Evolutionary conservation across 1,139 yeast species (phyloP).

Genomic region (Blastobotrys aristatus): DNA sequence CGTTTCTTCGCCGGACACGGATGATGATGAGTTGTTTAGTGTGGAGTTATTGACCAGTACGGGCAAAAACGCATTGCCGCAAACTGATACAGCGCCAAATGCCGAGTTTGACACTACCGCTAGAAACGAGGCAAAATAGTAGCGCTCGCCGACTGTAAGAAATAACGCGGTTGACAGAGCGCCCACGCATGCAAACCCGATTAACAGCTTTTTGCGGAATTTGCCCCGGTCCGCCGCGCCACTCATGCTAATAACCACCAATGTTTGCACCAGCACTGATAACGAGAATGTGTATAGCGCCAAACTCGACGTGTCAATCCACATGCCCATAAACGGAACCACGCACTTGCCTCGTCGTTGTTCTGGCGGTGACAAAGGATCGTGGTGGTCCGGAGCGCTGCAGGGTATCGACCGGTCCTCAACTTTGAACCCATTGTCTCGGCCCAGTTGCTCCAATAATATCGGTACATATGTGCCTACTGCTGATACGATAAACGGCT

Average conservation of each 20-base stretch:
- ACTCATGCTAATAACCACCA: constrained; percentile 60
- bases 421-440: constrained; percentile 56
- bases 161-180: constrained; percentile 46
- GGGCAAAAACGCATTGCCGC: constrained; percentile 69
- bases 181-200: constrained; percentile 53
- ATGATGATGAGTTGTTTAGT: neutral
- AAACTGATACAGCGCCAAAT: constrained; percentile 67
- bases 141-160: constrained; percentile 42
- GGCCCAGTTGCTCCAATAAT: constrained; percentile 58
- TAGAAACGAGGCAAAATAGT: constrained; percentile 50
- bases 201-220: constrained; percentile 47
- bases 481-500: constrained; percentile 68
- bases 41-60: constrained; percentile 42
- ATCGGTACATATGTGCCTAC: constrained; percentile 69
- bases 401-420: constrained; percentile 49
- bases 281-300: constrained; percentile 64
- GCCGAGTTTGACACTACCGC: constrained; percentile 61
- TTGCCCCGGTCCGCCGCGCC: constrained; percentile 59
- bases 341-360: constrained; percentile 36
- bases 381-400: constrained; percentile 31
- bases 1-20: constrained; percentile 11
- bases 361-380: constrained; percentile 11
- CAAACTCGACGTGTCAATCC: constrained; percentile 61
- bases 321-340: constrained; percentile 44
- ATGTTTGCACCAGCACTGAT: constrained; percentile 58